A percentile compares a stretch with the other conserved stretches of the same genome.
Conservation (phyloP, 2,329 filamentous ascomycete species). For the Aspergillus floridensis region DNA sequence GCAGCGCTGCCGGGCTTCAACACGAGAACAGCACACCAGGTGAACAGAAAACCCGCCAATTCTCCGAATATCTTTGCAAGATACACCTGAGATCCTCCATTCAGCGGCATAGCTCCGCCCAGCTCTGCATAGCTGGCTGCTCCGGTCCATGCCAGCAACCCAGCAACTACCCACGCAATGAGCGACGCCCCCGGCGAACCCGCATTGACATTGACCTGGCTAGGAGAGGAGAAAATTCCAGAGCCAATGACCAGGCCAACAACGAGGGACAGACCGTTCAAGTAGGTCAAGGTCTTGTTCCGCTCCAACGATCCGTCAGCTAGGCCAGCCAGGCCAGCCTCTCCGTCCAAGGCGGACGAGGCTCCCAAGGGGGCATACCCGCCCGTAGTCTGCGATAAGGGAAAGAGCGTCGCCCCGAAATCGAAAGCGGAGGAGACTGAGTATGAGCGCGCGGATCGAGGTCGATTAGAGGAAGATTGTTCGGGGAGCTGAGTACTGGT, state of each 20-base stretch:
- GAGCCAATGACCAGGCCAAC: constrained; percentile 93
- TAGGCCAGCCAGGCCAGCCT: constrained; percentile 58
- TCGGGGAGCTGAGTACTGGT: constrained; percentile 50
- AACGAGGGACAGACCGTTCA: constrained; percentile 89
- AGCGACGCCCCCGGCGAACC: constrained; percentile 87
- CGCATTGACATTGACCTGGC: constrained; percentile 85
- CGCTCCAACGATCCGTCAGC: constrained; percentile 84
- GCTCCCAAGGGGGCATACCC: constrained; percentile 85
- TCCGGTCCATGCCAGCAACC: constrained; percentile 93
- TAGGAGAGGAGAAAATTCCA: constrained; percentile 92
- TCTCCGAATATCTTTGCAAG: constrained; percentile 96
- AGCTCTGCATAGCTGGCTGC: constrained; percentile 93
- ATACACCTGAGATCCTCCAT: constrained; percentile 91
- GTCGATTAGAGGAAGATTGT: constrained; percentile 49
- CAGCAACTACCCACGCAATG: constrained; percentile 87
- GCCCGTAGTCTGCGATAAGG: constrained; percentile 76
- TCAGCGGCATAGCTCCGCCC: constrained; percentile 90
- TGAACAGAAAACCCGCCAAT: constrained; percentile 87
- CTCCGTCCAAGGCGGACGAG: constrained; percentile 59
- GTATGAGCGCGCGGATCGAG: constrained; percentile 65
- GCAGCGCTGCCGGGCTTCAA: constrained; percentile 90
- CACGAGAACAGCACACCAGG: constrained; percentile 92
- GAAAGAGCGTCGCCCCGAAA: constrained; percentile 89
- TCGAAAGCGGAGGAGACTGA: constrained; percentile 93
- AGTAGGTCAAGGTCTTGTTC: constrained; percentile 90